These are phyloP conservation scores for Kodamaea neixiangensis DNA, from an alignment of 805 yeast genomes.

Conservation along the genomic window DNA sequence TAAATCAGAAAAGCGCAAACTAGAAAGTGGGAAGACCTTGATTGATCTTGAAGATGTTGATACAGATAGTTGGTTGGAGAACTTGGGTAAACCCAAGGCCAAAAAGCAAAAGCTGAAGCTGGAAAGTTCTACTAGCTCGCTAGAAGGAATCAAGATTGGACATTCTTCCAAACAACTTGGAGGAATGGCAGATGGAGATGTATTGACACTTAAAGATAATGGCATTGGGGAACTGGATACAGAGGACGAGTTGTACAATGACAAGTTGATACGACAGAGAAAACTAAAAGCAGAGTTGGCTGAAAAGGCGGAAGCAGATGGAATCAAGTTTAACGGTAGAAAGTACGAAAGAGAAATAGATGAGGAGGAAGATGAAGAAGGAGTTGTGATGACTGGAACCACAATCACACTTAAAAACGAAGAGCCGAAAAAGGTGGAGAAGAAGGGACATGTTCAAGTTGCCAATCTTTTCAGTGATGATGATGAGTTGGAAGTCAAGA, in stretches of 20 bases:
- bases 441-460: constrained; percentile 3
- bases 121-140: constrained; percentile 4
- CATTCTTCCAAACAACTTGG: constrained; percentile 47
- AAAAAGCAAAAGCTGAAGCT: background rate
- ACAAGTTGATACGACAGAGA: constrained; percentile 24
- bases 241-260: constrained; percentile 39
- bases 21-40: constrained; percentile 23
- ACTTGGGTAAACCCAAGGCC: constrained; percentile 22
- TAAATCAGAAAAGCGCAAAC: constrained; percentile 17
- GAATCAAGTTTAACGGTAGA: constrained; percentile 25
- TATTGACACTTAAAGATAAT: constrained; percentile 61
- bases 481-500: constrained; percentile 11
- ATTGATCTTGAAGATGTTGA: constrained; percentile 28
- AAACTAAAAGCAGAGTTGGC: constrained; percentile 32
- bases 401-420: constrained; percentile 7
- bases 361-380: constrained; percentile 15
- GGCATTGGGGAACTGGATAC: constrained; percentile 27
- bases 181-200: constrained; percentile 39
- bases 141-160: constrained; percentile 32
- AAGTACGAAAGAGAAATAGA: constrained; percentile 11
- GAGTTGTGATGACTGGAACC: constrained; percentile 9
- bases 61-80: constrained; percentile 46
- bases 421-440: background rate
- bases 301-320: constrained; percentile 26
- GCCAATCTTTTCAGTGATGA: constrained; percentile 12